These are phyloP conservation scores for Fraxinus latifolia DNA, from an alignment of 305 asterid species.

Conservation along the genomic window DNA sequence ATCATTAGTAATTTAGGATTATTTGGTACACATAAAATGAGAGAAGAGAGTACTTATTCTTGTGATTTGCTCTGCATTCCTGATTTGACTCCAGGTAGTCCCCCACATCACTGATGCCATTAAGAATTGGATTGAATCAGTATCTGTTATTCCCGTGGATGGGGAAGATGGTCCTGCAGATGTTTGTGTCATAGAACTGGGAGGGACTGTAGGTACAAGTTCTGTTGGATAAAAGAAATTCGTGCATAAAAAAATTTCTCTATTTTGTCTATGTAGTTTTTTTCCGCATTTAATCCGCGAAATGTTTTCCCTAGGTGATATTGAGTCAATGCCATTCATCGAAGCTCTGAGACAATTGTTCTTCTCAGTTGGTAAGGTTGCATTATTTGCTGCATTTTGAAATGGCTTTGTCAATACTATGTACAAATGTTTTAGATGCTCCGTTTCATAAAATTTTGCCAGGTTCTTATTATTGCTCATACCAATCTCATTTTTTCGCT, in stretches of 20 bases:
- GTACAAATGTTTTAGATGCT: neutral
- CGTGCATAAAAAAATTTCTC: neutral
- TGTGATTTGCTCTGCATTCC: slow-evolving; percentile 7
- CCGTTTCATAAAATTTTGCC: neutral
- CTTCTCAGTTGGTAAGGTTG: slow-evolving; percentile 74
- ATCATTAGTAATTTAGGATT: slow-evolving; percentile 3
- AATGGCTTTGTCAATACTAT: neutral
- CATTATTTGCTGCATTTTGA: slow-evolving; percentile 2
- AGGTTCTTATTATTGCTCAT: neutral
- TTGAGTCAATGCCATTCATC: slow-evolving; percentile 77
- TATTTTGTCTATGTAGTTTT: neutral
- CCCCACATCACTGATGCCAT: slow-evolving; percentile 93
- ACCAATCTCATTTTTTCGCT: neutral
- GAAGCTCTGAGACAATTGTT: slow-evolving; percentile 80
- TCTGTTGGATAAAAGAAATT: neutral
- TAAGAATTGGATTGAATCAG: slow-evolving; percentile 81
- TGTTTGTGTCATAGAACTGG: slow-evolving; percentile 94
- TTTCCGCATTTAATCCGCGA: slow-evolving; percentile 5
- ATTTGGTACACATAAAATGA: neutral
- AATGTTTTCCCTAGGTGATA: slow-evolving; percentile 57
- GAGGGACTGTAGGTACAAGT: slow-evolving; percentile 88
- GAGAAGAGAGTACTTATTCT: neutral
- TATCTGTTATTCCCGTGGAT: slow-evolving; percentile 76
- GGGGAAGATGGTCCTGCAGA: slow-evolving; percentile 90
- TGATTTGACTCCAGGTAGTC: slow-evolving; percentile 54